phyloP scores from a whole-genome alignment of 768 basidiomycete species.

The Tricholoma furcatifolium region DNA sequence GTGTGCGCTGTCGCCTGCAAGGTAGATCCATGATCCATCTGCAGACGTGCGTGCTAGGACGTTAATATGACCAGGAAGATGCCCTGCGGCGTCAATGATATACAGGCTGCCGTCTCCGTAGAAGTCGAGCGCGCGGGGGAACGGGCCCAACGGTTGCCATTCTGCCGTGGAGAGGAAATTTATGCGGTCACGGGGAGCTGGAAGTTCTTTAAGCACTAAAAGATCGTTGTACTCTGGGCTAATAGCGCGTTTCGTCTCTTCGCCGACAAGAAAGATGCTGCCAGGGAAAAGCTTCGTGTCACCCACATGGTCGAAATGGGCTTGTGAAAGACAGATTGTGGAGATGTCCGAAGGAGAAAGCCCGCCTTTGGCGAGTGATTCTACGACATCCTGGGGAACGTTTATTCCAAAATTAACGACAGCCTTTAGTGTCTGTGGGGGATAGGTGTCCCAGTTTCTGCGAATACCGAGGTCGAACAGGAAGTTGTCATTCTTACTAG shows the following conservation, averaged over 20 bases:
- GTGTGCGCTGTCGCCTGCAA: slow-evolving; percentile 58
- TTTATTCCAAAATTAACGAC: slow-evolving; percentile 20
- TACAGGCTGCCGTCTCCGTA: slow-evolving; percentile 60
- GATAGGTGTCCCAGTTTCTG: slow-evolving; percentile 41
- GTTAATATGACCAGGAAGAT: slow-evolving; percentile 55
- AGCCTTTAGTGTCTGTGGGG: slow-evolving; percentile 31
- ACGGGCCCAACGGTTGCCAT: slow-evolving; percentile 19
- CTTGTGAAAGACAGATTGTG: slow-evolving; percentile 48
- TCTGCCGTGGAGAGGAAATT: slow-evolving; percentile 11
- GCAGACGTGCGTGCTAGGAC: slow-evolving; percentile 52
- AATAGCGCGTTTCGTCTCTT: slow-evolving; percentile 32
- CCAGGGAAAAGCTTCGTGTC: slow-evolving; percentile 43
- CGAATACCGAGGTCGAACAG: slow-evolving; percentile 60
- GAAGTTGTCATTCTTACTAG: slow-evolving; percentile 33
- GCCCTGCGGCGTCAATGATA: slow-evolving; percentile 57
- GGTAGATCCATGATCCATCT: slow-evolving; percentile 53
- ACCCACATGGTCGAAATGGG: slow-evolving; percentile 57
- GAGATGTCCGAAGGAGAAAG: slow-evolving; percentile 41
- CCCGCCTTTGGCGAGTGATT: slow-evolving; percentile 51
- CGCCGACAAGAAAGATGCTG: slow-evolving; percentile 49
- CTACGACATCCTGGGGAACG: slow-evolving; percentile 39
- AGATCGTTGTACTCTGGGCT: slow-evolving; percentile 6
- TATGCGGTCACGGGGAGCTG: slow-evolving; percentile 8
- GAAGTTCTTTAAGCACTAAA: slow-evolving; percentile 12
- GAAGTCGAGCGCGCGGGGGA: slow-evolving; percentile 48